Evolutionary conservation across 2,329 filamentous ascomycete species (phyloP).

Genomic region (Fusarium verrucosum): DNA sequence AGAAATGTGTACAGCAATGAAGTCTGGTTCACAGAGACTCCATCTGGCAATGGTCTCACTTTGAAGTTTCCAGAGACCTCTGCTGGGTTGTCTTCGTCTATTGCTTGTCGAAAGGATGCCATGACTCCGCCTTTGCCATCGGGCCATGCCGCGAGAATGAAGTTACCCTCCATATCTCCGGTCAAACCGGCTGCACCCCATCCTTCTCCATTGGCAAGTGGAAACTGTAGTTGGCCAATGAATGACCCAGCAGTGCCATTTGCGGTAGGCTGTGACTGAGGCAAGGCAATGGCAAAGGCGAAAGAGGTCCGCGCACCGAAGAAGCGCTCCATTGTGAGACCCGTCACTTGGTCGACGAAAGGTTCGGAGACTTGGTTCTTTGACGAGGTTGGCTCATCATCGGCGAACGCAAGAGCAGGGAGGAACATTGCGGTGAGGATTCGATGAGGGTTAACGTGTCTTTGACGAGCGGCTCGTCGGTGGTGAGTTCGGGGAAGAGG

Average conservation of each 20-base stretch:
- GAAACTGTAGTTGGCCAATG: constrained; percentile 3
- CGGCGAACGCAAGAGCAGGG: not conserved
- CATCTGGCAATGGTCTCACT: constrained; percentile 4
- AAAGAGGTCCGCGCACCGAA: not conserved
- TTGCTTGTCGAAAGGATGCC: constrained; percentile 11
- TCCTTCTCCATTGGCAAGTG: not conserved
- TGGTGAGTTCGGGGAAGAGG: not conserved
- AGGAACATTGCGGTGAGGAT: not conserved
- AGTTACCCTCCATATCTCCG: constrained; percentile 14
- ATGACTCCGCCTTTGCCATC: constrained; percentile 16
- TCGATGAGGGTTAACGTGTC: constrained; percentile 2
- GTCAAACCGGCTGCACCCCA: constrained; percentile 15
- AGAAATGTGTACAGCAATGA: constrained; percentile 3
- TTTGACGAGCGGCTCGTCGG: not conserved
- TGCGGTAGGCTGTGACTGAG: not conserved
- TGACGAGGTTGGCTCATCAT: constrained; percentile 8
- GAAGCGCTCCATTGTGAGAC: constrained; percentile 22
- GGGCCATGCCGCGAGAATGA: constrained; percentile 5
- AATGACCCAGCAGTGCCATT: constrained; percentile 1
- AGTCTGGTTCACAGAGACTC: constrained; percentile 1
- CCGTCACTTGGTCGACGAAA: constrained; percentile 10
- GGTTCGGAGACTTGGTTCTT: not conserved
- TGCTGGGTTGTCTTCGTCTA: not conserved
- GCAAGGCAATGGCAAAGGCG: not conserved
- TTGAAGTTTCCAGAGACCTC: constrained; percentile 12